These are phyloP conservation scores for Colletotrichum limetticola DNA, from an alignment of 2,329 filamentous ascomycete genomes.

Conservation along the genomic window DNA sequence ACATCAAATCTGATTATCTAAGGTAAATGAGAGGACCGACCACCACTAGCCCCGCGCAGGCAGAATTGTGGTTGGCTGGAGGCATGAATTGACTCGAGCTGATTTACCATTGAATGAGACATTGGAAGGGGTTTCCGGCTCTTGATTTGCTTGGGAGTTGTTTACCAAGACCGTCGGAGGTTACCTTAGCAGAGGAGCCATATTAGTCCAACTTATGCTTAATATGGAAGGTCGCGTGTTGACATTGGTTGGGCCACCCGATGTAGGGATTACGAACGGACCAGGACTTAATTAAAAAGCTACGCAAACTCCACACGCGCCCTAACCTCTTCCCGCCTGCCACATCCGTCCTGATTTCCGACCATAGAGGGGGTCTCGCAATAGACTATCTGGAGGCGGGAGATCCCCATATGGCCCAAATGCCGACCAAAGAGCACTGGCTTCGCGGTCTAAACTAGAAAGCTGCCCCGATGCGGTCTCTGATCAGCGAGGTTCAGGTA, in stretches of 20 bases:
- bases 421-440: constrained; percentile 11
- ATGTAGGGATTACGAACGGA: background rate
- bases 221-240: constrained; percentile 29
- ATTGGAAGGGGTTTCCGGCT: background rate
- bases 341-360: constrained; percentile 22
- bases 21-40: background rate
- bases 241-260: background rate
- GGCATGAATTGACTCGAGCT: background rate
- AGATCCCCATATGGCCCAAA: constrained; percentile 21
- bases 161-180: background rate
- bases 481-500: background rate
- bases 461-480: background rate
- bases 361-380: background rate
- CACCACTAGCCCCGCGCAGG: background rate
- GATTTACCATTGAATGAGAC: background rate
- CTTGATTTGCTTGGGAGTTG: background rate
- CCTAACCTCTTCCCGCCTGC: constrained; percentile 20
- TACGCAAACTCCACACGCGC: constrained; percentile 19
- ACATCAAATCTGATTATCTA: constrained; percentile 3
- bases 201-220: constrained; percentile 26
- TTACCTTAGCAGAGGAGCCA: constrained; percentile 12
- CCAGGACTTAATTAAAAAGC: constrained; percentile 10
- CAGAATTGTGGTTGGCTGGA: background rate
- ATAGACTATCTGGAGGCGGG: constrained; percentile 28
- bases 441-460: background rate